phyloP scores from a whole-genome alignment of 1,284 basidiomycete species.

The Amylostereum areolatum region DNA sequence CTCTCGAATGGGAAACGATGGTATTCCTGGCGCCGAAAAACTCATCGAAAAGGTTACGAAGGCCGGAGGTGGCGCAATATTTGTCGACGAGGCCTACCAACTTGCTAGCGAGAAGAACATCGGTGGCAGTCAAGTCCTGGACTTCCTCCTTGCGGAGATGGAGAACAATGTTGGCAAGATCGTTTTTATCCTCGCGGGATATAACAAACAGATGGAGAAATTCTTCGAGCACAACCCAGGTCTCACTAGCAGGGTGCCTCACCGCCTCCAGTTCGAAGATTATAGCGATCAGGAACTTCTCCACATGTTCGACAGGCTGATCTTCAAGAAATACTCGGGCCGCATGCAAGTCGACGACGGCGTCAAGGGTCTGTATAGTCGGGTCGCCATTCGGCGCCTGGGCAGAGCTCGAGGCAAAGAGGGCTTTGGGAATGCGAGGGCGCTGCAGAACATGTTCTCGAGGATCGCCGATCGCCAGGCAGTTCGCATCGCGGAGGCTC shows the following conservation, averaged over 20 bases:
- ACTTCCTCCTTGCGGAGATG: conserved; percentile 66
- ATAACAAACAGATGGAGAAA: neutral
- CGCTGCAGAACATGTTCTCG: conserved; percentile 43
- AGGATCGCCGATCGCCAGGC: conserved; percentile 47
- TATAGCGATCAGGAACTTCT: conserved; percentile 52
- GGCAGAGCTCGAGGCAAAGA: conserved; percentile 45
- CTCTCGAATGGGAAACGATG: conserved; percentile 49
- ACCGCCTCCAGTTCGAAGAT: conserved; percentile 52
- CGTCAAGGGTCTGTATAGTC: conserved; percentile 44
- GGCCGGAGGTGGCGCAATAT: conserved; percentile 55
- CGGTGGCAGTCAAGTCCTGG: conserved; percentile 49
- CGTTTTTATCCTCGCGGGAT: conserved; percentile 68
- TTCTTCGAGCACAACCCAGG: conserved; percentile 74
- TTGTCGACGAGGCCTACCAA: conserved; percentile 67
- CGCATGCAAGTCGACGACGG: conserved; percentile 53
- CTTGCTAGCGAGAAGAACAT: conserved; percentile 40
- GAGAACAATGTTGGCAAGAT: conserved; percentile 58
- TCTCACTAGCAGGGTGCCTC: conserved; percentile 55
- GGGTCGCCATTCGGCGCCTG: conserved; percentile 49
- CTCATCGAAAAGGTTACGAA: conserved; percentile 39
- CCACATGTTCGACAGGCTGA: conserved; percentile 42
- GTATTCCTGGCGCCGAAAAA: conserved; percentile 45
- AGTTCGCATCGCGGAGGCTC: conserved; percentile 34
- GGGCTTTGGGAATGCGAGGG: conserved; percentile 65
- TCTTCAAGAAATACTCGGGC: conserved; percentile 40